phyloP scores from a whole-genome alignment of 2,329 filamentous ascomycete species.

The Albifimbria verrucaria region DNA sequence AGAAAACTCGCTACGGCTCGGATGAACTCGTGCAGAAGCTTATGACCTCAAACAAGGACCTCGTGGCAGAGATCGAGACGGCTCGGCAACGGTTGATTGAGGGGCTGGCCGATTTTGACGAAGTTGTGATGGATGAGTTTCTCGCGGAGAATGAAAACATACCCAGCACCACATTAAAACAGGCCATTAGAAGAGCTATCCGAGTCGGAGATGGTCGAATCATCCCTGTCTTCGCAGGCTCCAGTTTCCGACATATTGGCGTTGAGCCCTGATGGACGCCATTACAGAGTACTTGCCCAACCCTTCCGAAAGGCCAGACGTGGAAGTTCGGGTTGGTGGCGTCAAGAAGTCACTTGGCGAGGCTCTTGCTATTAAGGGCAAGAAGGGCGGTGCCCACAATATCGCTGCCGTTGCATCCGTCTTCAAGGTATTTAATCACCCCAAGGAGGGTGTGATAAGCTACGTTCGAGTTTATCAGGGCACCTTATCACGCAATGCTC shows the following conservation, averaged over 20 bases:
- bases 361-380: conserved; percentile 36
- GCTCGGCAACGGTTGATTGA: conserved; percentile 80
- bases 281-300: conserved; percentile 84
- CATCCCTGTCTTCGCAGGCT: conserved; percentile 85
- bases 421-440: conserved; percentile 93
- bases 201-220: conserved; percentile 65
- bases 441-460: conserved; percentile 80
- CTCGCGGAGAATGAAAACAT: conserved; percentile 76
- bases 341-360: conserved; percentile 33
- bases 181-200: conserved; percentile 71
- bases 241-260: conserved; percentile 90
- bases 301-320: conserved; percentile 74
- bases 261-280: conserved; percentile 90
- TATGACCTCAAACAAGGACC: conserved; percentile 42
- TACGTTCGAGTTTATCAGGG: conserved; percentile 93
- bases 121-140: conserved; percentile 79
- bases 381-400: conserved; percentile 29
- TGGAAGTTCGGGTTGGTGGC: conserved; percentile 70
- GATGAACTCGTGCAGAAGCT: conserved; percentile 38
- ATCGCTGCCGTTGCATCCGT: conserved; percentile 60
- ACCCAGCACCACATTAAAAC: conserved; percentile 61
- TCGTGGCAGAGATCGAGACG: conserved; percentile 65
- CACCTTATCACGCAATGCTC: conserved; percentile 66
- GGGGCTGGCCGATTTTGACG: conserved; percentile 82
- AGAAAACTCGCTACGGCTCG: conserved; percentile 32